phyloP scores from a whole-genome alignment of 495 filamentous ascomycete species.

The Staphylotrichum longicolle region DNA sequence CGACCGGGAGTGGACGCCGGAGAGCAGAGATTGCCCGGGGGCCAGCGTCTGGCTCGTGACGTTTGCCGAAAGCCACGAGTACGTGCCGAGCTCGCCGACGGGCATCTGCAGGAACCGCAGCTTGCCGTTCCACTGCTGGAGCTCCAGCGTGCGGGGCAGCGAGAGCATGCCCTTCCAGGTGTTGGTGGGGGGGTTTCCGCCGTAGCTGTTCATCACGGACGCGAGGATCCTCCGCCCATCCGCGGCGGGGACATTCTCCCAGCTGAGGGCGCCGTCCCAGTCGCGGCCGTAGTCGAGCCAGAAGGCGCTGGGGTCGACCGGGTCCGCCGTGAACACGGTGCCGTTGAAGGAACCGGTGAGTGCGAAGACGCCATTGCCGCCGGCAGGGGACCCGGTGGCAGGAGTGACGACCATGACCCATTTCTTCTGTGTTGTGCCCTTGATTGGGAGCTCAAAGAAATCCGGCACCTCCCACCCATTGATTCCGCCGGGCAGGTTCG shows the following conservation, averaged over 20 bases:
- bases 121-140: neutral
- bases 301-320: slow-evolving; percentile 3
- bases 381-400: neutral
- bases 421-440: neutral
- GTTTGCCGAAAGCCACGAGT: neutral
- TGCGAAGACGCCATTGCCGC: slow-evolving; percentile 7
- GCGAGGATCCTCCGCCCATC: slow-evolving; percentile 4
- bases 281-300: slow-evolving; percentile 12
- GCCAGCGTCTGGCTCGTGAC: neutral
- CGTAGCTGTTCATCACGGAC: slow-evolving; percentile 10
- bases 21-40: neutral
- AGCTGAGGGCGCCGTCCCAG: slow-evolving; percentile 3
- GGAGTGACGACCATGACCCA: slow-evolving; percentile 9
- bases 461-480: slow-evolving; percentile 8
- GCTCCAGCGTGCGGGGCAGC: slow-evolving; percentile 4
- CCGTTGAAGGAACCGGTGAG: slow-evolving; percentile 3
- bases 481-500: slow-evolving; percentile 4
- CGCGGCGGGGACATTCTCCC: slow-evolving; percentile 1
- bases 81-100: neutral
- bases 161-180: slow-evolving; percentile 10
- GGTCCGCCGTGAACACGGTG: neutral
- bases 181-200: neutral
- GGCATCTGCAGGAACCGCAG: slow-evolving; percentile 1
- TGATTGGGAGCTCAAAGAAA: slow-evolving; percentile 4
- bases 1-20: neutral